A percentile compares a stretch with the other conserved stretches of the same genome.
phyloP scores from a whole-genome alignment of 2,329 filamentous ascomycete species.

The Tetracladium maxilliforme region DNA sequence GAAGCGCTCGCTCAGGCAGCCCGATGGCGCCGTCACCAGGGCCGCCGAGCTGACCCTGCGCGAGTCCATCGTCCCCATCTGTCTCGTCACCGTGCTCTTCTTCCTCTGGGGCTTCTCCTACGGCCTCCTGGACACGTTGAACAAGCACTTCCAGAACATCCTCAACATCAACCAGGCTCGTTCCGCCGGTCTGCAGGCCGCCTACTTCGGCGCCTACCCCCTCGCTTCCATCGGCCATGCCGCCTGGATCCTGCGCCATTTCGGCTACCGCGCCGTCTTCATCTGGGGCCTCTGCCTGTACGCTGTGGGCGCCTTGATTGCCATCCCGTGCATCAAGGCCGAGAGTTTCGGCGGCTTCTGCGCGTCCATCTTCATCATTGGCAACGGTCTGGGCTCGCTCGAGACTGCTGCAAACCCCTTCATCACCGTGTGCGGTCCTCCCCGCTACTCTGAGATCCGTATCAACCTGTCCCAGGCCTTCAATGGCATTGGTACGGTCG shows the following conservation, averaged over 20 bases:
- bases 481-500: constrained; percentile 23
- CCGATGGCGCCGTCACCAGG: constrained; percentile 29
- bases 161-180: constrained; percentile 16
- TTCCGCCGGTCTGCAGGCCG: constrained; percentile 10
- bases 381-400: constrained; percentile 56
- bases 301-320: constrained; percentile 43
- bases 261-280: constrained; percentile 49
- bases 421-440: constrained; percentile 42
- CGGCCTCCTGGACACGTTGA: constrained; percentile 34
- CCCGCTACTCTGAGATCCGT: constrained; percentile 57
- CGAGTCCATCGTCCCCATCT: constrained; percentile 51
- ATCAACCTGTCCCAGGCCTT: constrained; percentile 69
- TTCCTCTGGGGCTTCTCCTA: constrained; percentile 49
- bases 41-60: constrained; percentile 49
- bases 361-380: constrained; percentile 57
- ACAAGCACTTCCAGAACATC: constrained; percentile 24
- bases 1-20: constrained; percentile 8
- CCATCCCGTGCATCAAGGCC: constrained; percentile 39
- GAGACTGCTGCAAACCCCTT: constrained; percentile 63
- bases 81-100: constrained; percentile 50
- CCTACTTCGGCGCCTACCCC: constrained; percentile 46
- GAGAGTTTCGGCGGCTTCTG: constrained; percentile 60
- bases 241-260: constrained; percentile 51
- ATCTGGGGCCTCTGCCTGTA: constrained; percentile 55
- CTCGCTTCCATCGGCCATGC: constrained; percentile 52